Evolutionary conservation across 192 early-diverging fungal genomes (phyloP).

Genomic region (Rhizophagus sp.): DNA sequence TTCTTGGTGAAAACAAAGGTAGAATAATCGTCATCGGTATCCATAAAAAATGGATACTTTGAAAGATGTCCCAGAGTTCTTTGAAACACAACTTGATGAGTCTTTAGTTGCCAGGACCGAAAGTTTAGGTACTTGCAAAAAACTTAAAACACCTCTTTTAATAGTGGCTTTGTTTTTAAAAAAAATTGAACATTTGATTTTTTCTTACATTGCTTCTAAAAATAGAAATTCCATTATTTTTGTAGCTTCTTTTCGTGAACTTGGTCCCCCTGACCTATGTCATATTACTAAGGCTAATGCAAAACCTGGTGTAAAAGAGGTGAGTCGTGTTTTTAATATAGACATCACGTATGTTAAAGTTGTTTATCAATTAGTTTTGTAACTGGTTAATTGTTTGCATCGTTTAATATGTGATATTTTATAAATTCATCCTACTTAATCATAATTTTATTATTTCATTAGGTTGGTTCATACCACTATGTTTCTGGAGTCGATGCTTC

Average conservation of each 20-base stretch:
- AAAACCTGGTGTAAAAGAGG: slow-evolving; percentile 77
- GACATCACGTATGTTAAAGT: not conserved
- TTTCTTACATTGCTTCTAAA: slow-evolving; percentile 5
- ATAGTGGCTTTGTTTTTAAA: not conserved
- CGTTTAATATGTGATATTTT: slow-evolving; percentile 14
- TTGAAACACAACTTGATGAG: slow-evolving; percentile 92
- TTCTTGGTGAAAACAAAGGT: not conserved
- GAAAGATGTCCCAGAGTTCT: slow-evolving; percentile 93
- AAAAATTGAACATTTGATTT: not conserved
- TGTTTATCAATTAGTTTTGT: too few relatives aligned
- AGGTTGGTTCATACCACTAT: slow-evolving; percentile 87
- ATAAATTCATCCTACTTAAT: not conserved
- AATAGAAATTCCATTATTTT: not conserved
- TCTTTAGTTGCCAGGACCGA: slow-evolving; percentile 85
- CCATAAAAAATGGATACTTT: slow-evolving; percentile 57
- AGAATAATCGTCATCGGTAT: slow-evolving; percentile 3
- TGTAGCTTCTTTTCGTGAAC: slow-evolving; percentile 80
- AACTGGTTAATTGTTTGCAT: too few relatives aligned
- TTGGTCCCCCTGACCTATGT: slow-evolving; percentile 97
- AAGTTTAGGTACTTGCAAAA: slow-evolving; percentile 70
- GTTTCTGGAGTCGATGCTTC: slow-evolving; percentile 81
- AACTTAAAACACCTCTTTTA: not conserved
- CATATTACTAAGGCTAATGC: slow-evolving; percentile 93
- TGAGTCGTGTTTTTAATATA: slow-evolving; percentile 34
- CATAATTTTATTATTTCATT: slow-evolving; percentile 25